Base-by-base conservation (phyloP, 306 rosid species). In the Vigna hirtella region DNA sequence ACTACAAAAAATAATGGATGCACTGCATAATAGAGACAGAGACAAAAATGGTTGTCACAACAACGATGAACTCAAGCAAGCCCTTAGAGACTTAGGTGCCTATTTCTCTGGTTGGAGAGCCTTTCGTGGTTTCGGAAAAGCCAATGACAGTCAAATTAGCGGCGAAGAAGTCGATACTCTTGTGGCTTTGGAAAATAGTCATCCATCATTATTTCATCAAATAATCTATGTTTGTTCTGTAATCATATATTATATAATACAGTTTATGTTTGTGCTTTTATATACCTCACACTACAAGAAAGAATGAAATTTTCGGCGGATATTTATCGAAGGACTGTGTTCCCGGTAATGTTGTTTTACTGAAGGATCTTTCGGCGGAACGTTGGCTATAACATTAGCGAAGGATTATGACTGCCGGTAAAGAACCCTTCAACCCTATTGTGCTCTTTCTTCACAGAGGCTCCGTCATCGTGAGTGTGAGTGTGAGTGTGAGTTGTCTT, bases 91-190 rank as follows among this genome's bases (percentile, higher is more conserved):
- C 20, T 20, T 83, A 4, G 78, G 81, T 15, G 36, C 81, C 17
- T 17, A 17, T 48, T 0, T 28, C 2, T 70, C 81, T 49, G 18
- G 1, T 2, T 66, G 56, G 61, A 73, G 83, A 67, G 48, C 73
- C 58, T n/a, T n/a, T n/a, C n/a, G n/a, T n/a, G n/a, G n/a, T n/a
- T 5, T 78, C n/a, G 1, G 0, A 2, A 13, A 10, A 1, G 73
- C 48, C 51, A 83, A 77, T 34, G 80, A 73, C 18, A 72, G 77
- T 6, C 13, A 18, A 9, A 74, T 83, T 22, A 28, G 63, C 20
- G 83, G 74, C 8, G 1, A 28, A 0, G 80, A 77, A 64, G 20
- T 53, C 14, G 13, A 63, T 0, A 0, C 4, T 10, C 26, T 0
- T 6, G 2, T 0, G 79, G 79, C 0, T 75, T 3, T 63, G 71